phyloP scores from a whole-genome alignment of 495 filamentous ascomycete species.

The Clavariopsis aquatica region DNA sequence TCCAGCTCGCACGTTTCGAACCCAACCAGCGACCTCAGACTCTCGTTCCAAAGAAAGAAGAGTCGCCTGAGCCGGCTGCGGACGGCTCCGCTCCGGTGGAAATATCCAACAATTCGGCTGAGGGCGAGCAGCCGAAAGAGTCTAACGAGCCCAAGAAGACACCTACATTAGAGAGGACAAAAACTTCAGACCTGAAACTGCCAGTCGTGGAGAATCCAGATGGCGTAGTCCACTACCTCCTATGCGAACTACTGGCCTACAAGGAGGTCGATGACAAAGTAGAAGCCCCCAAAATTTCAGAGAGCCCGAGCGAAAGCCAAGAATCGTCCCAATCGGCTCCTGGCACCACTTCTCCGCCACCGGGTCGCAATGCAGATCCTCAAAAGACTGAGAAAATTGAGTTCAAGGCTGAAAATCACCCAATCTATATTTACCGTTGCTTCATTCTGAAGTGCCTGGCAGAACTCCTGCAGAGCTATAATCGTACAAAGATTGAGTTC shows the following conservation, averaged over 20 bases:
- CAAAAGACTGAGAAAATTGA: conserved; percentile 72
- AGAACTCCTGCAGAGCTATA: conserved; percentile 91
- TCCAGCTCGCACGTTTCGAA: conserved; percentile 68
- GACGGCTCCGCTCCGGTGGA: conserved; percentile 6
- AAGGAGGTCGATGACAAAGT: conserved; percentile 71
- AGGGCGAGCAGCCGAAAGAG: conserved; percentile 48
- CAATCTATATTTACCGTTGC: conserved; percentile 93
- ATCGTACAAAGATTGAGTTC: conserved; percentile 93
- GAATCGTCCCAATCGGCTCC: conserved; percentile 5
- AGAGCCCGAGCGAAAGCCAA: conserved; percentile 47
- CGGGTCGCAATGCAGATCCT: conserved; percentile 35
- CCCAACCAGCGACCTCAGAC: conserved; percentile 57
- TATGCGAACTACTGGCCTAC: conserved; percentile 91
- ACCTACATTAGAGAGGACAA: conserved; percentile 61
- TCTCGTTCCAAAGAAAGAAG: conserved; percentile 60
- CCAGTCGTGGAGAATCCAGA: conserved; percentile 91
- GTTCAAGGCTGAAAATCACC: conserved; percentile 91
- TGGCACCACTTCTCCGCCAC: not conserved
- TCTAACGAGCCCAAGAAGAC: conserved; percentile 54
- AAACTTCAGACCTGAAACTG: conserved; percentile 69
- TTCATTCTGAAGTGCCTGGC: conserved; percentile 92
- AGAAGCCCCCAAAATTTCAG: conserved; percentile 52
- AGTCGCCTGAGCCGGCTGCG: conserved; percentile 17
- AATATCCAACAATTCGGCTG: not conserved
- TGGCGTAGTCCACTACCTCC: conserved; percentile 91